Evolutionary conservation across 768 basidiomycete species (phyloP).

Genomic region (Boletus sp.): DNA sequence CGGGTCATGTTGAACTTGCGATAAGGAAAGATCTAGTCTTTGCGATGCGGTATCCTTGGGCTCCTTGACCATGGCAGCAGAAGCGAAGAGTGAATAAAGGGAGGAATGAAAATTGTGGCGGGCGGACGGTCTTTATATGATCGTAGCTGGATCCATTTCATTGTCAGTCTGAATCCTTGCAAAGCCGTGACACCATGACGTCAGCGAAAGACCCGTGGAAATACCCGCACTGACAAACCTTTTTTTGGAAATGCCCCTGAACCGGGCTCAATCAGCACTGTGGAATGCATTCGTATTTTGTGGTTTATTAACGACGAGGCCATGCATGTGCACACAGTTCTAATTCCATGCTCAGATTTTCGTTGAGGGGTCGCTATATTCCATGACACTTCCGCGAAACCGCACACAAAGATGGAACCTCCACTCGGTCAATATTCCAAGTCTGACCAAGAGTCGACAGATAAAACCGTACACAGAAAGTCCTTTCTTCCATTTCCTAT

Average conservation of each 20-base stretch:
- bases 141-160: slow-evolving; percentile 11
- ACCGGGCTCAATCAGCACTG: neutral
- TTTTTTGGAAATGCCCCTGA: neutral
- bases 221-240: neutral
- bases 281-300: too few species aligned
- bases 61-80: slow-evolving; percentile 15
- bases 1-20: slow-evolving; percentile 1
- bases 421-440: neutral
- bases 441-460: neutral
- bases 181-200: slow-evolving; percentile 19
- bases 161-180: neutral
- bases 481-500: neutral
- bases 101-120: neutral
- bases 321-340: neutral
- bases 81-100: neutral
- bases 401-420: neutral
- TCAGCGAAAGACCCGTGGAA: slow-evolving; percentile 4
- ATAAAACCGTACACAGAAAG: neutral
- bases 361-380: neutral
- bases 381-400: neutral
- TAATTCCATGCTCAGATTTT: neutral
- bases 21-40: slow-evolving; percentile 17
- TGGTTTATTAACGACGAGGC: neutral
- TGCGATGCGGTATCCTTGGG: neutral
- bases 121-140: slow-evolving; percentile 12